phyloP scores from a whole-genome alignment of 2,329 filamentous ascomycete genomes.

The Gyromitra esculenta region DNA sequence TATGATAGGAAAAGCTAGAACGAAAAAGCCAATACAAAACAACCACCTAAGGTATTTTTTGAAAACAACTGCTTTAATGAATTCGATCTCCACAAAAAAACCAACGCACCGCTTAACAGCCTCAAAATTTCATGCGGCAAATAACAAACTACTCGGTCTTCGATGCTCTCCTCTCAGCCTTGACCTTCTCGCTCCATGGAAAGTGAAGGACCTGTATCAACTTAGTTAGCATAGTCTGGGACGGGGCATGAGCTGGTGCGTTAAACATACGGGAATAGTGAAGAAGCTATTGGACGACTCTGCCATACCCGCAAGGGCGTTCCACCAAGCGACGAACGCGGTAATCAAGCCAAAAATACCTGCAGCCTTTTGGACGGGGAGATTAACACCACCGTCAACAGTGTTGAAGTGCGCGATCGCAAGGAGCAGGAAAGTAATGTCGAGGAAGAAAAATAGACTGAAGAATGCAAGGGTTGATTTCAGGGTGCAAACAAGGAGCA shows the following conservation, averaged over 20 bases:
- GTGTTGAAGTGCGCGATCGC: constrained; percentile 71
- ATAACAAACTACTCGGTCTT: constrained; percentile 30
- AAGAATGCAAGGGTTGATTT: constrained; percentile 82
- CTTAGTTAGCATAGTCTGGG: constrained; percentile 55
- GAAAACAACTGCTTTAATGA: not conserved
- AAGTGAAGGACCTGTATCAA: constrained; percentile 58
- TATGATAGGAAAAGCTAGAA: constrained; percentile 11
- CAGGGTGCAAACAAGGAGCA: constrained; percentile 78
- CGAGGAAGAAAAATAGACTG: constrained; percentile 78
- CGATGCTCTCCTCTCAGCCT: constrained; percentile 51
- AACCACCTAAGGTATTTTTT: not conserved
- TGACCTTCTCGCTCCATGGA: constrained; percentile 60
- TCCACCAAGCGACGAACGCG: constrained; percentile 87
- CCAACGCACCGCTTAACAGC: not conserved
- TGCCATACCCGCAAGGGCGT: constrained; percentile 81
- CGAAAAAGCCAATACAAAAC: not conserved
- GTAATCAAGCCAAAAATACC: constrained; percentile 83
- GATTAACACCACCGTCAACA: constrained; percentile 61
- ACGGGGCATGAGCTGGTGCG: not conserved
- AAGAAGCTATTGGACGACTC: constrained; percentile 63
- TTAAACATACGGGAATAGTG: constrained; percentile 49
- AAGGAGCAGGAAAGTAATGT: constrained; percentile 78
- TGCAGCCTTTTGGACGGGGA: constrained; percentile 72
- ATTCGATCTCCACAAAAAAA: constrained; percentile 7
- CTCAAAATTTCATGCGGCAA: not conserved